Evolutionary conservation across 2,329 filamentous ascomycete species (phyloP).

Genomic region (Fusarium austroafricanum): DNA sequence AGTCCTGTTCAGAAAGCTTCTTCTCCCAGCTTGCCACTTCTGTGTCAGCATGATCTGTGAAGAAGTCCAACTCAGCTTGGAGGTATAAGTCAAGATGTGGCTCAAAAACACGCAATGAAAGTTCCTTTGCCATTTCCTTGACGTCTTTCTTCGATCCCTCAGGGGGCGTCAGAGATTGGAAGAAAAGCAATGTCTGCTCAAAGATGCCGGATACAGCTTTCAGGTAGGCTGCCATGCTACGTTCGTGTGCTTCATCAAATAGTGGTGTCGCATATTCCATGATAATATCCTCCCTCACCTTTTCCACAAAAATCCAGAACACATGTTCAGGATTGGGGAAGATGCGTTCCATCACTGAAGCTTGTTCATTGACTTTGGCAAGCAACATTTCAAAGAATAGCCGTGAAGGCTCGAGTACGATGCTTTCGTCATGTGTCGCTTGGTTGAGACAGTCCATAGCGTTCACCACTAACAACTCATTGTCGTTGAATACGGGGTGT

Average conservation of each 20-base stretch:
- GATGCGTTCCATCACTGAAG: slow-evolving; percentile 80
- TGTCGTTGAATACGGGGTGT: slow-evolving; percentile 83
- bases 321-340: slow-evolving; percentile 80
- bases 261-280: slow-evolving; percentile 87
- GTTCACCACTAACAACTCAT: slow-evolving; percentile 72
- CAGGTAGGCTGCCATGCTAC: slow-evolving; percentile 80
- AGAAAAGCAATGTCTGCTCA: slow-evolving; percentile 84
- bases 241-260: slow-evolving; percentile 86
- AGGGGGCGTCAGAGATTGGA: slow-evolving; percentile 75
- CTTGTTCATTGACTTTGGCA: slow-evolving; percentile 83
- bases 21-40: slow-evolving; percentile 91
- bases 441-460: slow-evolving; percentile 85
- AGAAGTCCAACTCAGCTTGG: slow-evolving; percentile 89
- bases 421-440: slow-evolving; percentile 66
- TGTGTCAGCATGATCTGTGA: slow-evolving; percentile 78
- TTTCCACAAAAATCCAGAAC: slow-evolving; percentile 82
- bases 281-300: slow-evolving; percentile 84
- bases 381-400: slow-evolving; percentile 83
- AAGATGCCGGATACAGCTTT: slow-evolving; percentile 89
- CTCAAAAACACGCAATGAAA: slow-evolving; percentile 82
- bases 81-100: slow-evolving; percentile 94
- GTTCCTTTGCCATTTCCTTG: slow-evolving; percentile 71
- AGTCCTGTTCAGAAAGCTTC: slow-evolving; percentile 90
- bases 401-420: slow-evolving; percentile 83
- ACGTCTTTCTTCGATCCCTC: slow-evolving; percentile 71